These are phyloP conservation scores for Aegle marmelos DNA, from an alignment of 345 rosid species.

Conservation along the genomic window DNA sequence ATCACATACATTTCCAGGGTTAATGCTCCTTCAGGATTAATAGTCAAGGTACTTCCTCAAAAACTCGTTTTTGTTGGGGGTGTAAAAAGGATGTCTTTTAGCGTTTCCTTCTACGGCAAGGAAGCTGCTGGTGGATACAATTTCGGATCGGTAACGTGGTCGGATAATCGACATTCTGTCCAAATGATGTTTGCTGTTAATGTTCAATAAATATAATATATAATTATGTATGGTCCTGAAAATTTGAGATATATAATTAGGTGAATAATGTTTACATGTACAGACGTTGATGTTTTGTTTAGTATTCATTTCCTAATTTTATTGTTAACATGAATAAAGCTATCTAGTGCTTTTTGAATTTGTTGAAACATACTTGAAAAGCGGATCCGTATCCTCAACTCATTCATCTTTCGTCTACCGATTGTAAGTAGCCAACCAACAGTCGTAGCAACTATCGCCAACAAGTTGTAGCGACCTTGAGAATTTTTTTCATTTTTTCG, in stretches of 20 bases:
- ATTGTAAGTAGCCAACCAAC: too few species aligned
- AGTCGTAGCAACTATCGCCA: too few species aligned
- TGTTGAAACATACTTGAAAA: too few species aligned
- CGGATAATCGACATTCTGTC: slow-evolving; percentile 48
- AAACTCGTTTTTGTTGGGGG: slow-evolving; percentile 36
- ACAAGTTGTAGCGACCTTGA: too few species aligned
- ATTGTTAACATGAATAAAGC: too few species aligned
- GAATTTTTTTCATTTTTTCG: too few species aligned
- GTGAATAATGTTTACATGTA: too few species aligned
- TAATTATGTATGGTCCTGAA: neutral
- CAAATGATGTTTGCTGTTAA: slow-evolving; percentile 55
- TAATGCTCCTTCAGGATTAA: slow-evolving; percentile 47
- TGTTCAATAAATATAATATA: slow-evolving; percentile 20
- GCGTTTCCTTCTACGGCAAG: slow-evolving; percentile 43
- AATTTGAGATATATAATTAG: neutral
- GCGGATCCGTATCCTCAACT: too few species aligned
- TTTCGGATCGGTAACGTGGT: slow-evolving; percentile 63
- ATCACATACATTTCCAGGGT: slow-evolving; percentile 45
- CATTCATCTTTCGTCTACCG: too few species aligned
- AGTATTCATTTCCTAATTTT: too few species aligned
- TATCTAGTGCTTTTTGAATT: too few species aligned
- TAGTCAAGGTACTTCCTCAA: slow-evolving; percentile 51
- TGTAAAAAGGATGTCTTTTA: slow-evolving; percentile 32
- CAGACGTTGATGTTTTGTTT: too few species aligned
- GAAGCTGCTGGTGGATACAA: slow-evolving; percentile 52